These are phyloP conservation scores for Phytophthora sp. DNA, from an alignment of 352 stramenopile species.

Conservation along the genomic window DNA sequence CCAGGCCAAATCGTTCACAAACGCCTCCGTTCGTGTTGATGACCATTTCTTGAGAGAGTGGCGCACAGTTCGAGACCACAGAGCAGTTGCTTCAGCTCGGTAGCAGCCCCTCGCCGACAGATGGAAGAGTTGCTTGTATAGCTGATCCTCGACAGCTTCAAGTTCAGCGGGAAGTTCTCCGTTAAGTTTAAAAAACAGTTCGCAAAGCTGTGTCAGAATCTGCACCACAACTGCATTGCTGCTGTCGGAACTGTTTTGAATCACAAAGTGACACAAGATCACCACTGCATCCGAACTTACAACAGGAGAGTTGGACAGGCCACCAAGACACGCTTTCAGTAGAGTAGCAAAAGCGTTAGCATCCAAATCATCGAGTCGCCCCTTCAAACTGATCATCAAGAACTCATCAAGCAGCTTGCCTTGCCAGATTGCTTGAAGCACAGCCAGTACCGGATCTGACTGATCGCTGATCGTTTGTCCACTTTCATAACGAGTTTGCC, in stretches of 20 bases:
- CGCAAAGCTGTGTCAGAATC: slow-evolving; percentile 63
- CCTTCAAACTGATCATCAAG: slow-evolving; percentile 79
- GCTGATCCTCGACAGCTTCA: slow-evolving; percentile 53
- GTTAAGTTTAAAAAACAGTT: slow-evolving; percentile 60
- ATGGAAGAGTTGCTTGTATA: slow-evolving; percentile 69
- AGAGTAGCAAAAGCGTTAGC: slow-evolving; percentile 53
- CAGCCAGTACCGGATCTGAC: slow-evolving; percentile 30
- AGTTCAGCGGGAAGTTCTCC: slow-evolving; percentile 54
- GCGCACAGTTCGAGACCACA: slow-evolving; percentile 57
- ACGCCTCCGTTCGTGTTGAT: slow-evolving; percentile 28
- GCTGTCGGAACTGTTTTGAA: slow-evolving; percentile 48
- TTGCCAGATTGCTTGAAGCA: slow-evolving; percentile 65
- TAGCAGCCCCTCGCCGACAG: slow-evolving; percentile 59
- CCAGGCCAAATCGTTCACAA: slow-evolving; percentile 56
- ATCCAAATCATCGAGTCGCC: slow-evolving; percentile 71
- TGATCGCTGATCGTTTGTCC: background rate
- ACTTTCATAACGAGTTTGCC: slow-evolving; percentile 40
- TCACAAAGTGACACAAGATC: slow-evolving; percentile 73
- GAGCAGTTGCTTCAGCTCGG: slow-evolving; percentile 46
- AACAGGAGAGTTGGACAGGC: slow-evolving; percentile 45
- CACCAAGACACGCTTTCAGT: slow-evolving; percentile 62
- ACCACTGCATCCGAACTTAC: slow-evolving; percentile 74
- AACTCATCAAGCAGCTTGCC: slow-evolving; percentile 84
- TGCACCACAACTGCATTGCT: slow-evolving; percentile 56
- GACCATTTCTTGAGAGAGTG: slow-evolving; percentile 55